phyloP scores from a whole-genome alignment of 164 flowering plant species.

The Pachysandra terminalis region DNA sequence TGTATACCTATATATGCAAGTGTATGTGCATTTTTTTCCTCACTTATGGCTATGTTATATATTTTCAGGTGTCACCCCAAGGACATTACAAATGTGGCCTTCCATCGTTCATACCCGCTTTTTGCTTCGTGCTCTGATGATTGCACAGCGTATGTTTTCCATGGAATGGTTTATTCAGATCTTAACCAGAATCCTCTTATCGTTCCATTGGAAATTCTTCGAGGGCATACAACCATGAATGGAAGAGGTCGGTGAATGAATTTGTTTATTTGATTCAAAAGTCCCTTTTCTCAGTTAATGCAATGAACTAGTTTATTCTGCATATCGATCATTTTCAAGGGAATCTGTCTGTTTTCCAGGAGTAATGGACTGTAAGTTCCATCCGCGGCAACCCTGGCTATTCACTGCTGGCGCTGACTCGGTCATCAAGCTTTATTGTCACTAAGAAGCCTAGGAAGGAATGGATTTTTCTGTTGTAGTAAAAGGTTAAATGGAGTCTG shows the following conservation, averaged over 20 bases:
- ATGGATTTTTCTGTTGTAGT: too few relatives aligned
- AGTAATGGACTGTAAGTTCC: slow-evolving; percentile 86
- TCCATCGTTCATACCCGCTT: slow-evolving; percentile 85
- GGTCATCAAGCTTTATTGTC: slow-evolving; percentile 71
- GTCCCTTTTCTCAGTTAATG: neutral
- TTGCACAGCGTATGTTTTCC: slow-evolving; percentile 81
- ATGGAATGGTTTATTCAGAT: slow-evolving; percentile 96
- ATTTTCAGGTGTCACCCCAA: slow-evolving; percentile 70
- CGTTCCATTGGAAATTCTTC: slow-evolving; percentile 82
- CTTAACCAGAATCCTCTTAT: slow-evolving; percentile 89
- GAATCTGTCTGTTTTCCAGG: slow-evolving; percentile 43
- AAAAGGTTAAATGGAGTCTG: too few relatives aligned
- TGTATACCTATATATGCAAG: neutral
- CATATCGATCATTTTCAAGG: neutral
- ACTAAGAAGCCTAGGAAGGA: slow-evolving; percentile 27
- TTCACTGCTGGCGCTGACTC: slow-evolving; percentile 98
- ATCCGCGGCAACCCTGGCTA: slow-evolving; percentile 95
- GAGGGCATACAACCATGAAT: slow-evolving; percentile 68
- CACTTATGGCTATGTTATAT: slow-evolving; percentile 12
- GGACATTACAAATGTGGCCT: slow-evolving; percentile 83
- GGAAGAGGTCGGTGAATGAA: slow-evolving; percentile 71
- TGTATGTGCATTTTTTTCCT: neutral
- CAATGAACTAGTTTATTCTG: neutral
- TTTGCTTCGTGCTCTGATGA: slow-evolving; percentile 94
- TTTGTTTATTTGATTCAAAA: neutral